Evolutionary conservation across 371 early-diverging fungal species (phyloP).

Genomic region (Syncephalastrum monosporum): DNA sequence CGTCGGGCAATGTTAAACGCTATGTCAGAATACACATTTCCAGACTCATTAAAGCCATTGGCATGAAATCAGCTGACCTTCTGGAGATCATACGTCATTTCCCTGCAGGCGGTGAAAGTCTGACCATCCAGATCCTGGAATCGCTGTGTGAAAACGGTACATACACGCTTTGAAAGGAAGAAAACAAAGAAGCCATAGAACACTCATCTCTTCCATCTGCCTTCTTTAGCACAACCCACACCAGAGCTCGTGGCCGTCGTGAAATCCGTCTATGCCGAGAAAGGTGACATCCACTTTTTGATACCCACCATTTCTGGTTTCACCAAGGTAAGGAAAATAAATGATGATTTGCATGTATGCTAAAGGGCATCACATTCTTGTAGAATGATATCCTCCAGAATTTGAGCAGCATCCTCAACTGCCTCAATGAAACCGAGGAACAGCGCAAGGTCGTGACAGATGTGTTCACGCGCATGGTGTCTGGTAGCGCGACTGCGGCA

Average conservation of each 20-base stretch:
- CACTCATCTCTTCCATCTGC: not conserved
- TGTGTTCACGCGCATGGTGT: constrained; percentile 56
- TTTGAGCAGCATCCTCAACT: constrained; percentile 60
- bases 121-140: constrained; percentile 69
- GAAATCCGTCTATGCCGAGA: constrained; percentile 47
- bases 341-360: not conserved
- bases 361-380: not conserved
- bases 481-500: constrained; percentile 26
- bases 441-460: constrained; percentile 59
- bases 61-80: constrained; percentile 62
- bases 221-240: constrained; percentile 45
- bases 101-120: constrained; percentile 72
- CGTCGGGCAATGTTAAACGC: constrained; percentile 54
- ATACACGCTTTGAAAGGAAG: not conserved
- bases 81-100: constrained; percentile 64
- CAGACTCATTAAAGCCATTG: constrained; percentile 74
- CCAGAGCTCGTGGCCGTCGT: constrained; percentile 65
- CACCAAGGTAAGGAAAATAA: constrained; percentile 47
- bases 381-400: constrained; percentile 55
- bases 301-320: constrained; percentile 67
- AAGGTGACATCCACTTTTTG: constrained; percentile 66
- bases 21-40: constrained; percentile 65
- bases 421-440: constrained; percentile 64
- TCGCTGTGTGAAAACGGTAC: constrained; percentile 73
- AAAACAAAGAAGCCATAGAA: not conserved